Base-by-base conservation (phyloP, 2,329 filamentous ascomycete species). In the Colletotrichum abscissum region DNA sequence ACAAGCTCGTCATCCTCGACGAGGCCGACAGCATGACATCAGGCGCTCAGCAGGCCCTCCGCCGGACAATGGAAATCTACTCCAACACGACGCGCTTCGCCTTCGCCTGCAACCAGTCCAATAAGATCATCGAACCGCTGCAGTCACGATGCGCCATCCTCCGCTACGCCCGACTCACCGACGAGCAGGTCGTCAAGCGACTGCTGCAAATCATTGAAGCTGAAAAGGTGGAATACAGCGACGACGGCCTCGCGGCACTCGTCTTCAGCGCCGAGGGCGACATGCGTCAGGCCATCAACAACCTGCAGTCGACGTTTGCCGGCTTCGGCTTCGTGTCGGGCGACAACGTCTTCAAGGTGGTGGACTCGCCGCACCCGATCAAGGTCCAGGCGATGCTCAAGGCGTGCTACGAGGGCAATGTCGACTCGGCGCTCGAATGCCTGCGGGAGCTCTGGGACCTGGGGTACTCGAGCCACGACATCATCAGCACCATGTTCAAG, bases 351-450 rank as follows among this genome's bases (percentile, higher is more conserved):
- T 99, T 99, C 88, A 95, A 94, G 78, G 97, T 99, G 9, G 97
- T 99, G 64, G 97, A 99, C 82, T 95, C 94, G 74, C 97, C 97
- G 72, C 97, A 99, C 84, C 97, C 97, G 2, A 95, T 98, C 85
- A 98, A 98, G 84, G 95, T 99, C 30, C 97, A 99, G 87, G 95
- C 95, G 22, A 98, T 99, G 95, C 92, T 99, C 79, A 98, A 98
- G 87, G 94, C 95, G 1, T 98, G 97, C 84, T 95, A 97, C 84
- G 95, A 98, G 82, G 93, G 94, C 66, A 95, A 96, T 77, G 90
- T 99, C 26, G 95, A 98, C 82, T 91, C 92, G 72, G 97, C 97
- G 1, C 86, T 99, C 72, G 95, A 97, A 77, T 91, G 90, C 4
- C 85, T 99, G 76, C 94, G 95, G 77, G 97, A 98, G 85, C 88